Evolutionary conservation across 2,329 filamentous ascomycete species (phyloP), one percentile per base, ranked within the genome.

Genomic region (Pseudofabraea citricarpa): DNA sequence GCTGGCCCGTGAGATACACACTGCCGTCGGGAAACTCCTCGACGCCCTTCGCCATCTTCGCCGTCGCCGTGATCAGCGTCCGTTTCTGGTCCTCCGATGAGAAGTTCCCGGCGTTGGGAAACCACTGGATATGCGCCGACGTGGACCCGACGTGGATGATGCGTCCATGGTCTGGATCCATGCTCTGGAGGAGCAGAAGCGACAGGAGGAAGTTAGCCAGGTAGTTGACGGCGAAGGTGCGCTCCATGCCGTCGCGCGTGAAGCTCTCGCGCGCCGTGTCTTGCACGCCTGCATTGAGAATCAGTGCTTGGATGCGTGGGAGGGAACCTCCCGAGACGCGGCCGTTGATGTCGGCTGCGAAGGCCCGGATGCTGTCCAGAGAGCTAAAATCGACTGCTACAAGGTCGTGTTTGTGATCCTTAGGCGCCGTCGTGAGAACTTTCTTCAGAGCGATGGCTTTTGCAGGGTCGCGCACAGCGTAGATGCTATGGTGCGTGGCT

Each of bases 171-270:
- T 60, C 44, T 43, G 55, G 55, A 47, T 65, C 61, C 53, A 65
- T 56, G 24, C 62, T 64, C 45, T 57, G 52, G n/a, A 66, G 50
- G 4, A 64, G 44, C 29, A 64, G 44, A 12, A 65, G 43, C 1
- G 56, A 54, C 18, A 65, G 50, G 20, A 65, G 56, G 43, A 61
- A 65, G 40, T 64, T 61, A 3, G 57, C 55, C 7, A 65, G 56
- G 45, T 63, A 65, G 41, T 59, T 63, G 36, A 52, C 44, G 36
- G 57, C 56, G 42, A 64, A 65, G 7, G 55, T 53, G 49, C 54
- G 56, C 36, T 65, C 63, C 39, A 56, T 62, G 13, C 62, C 62
- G 39, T 66, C 63, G 6, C 53, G 47, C 10, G 59, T 63, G 44
- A 60, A 60, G 3, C 50, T 53, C 21, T 59, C 57, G 2, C 50